Evolutionary conservation across 805 yeast genomes (phyloP).

Genomic region (Kazachstania bromeliacearum): DNA sequence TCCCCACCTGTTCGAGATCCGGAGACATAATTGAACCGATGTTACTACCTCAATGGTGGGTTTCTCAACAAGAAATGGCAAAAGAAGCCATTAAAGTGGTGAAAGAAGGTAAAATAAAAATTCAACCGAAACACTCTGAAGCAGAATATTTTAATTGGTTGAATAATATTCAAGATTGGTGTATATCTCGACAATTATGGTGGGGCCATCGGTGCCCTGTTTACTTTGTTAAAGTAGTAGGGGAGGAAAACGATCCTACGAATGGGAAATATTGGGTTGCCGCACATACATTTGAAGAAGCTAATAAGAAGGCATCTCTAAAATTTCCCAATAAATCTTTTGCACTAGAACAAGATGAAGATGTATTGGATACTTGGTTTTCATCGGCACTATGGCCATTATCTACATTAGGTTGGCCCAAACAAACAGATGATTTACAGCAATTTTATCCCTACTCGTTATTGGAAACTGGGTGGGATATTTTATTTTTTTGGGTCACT

Average conservation of each 20-base stretch:
- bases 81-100: conserved; percentile 76
- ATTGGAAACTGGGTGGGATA: conserved; percentile 98
- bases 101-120: conserved; percentile 63
- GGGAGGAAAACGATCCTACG: conserved; percentile 33
- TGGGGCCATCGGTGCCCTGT: conserved; percentile 99
- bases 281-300: conserved; percentile 75
- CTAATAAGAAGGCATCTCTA: conserved; percentile 62
- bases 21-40: conserved; percentile 94
- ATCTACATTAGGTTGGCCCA: conserved; percentile 93
- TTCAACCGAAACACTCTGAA: conserved; percentile 79
- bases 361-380: conserved; percentile 98
- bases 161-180: conserved; percentile 95
- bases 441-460: conserved; percentile 79
- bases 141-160: conserved; percentile 90
- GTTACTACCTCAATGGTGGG: conserved; percentile 99
- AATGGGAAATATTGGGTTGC: conserved; percentile 81
- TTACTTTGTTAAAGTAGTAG: conserved; percentile 74
- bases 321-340: conserved; percentile 61
- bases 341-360: conserved; percentile 86
- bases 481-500: conserved; percentile 95
- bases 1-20: conserved; percentile 89
- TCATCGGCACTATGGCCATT: conserved; percentile 97
- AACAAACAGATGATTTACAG: conserved; percentile 58
- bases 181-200: conserved; percentile 89
- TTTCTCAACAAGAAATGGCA: conserved; percentile 80